Evolutionary conservation across 805 yeast genomes (phyloP).

Genomic region (Candida tallmaniae): DNA sequence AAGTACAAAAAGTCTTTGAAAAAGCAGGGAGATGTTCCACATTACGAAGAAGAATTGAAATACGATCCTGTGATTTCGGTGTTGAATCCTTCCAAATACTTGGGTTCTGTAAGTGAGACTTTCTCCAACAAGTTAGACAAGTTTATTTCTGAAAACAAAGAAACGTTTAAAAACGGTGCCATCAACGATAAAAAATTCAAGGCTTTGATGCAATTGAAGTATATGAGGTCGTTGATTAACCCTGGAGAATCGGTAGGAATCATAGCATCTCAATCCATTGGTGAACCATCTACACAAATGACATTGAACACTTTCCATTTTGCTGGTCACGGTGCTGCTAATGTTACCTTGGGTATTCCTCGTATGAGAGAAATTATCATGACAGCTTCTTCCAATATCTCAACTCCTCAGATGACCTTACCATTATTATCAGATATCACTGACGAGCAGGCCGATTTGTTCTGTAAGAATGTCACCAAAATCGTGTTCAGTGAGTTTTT

Average conservation of each 20-base stretch:
- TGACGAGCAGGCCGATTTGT: conserved; percentile 85
- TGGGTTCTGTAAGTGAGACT: conserved; percentile 90
- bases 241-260: conserved; percentile 99
- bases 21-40: conserved; percentile 60
- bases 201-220: conserved; percentile 96
- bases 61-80: conserved; percentile 87
- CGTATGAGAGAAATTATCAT: conserved; percentile 99
- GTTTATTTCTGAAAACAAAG: conserved; percentile 54
- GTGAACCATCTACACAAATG: conserved; percentile 99
- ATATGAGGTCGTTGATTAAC: conserved; percentile 89
- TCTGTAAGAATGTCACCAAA: conserved; percentile 84
- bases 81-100: conserved; percentile 81
- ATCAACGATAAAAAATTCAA: conserved; percentile 79
- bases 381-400: conserved; percentile 95
- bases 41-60: conserved; percentile 56
- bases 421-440: conserved; percentile 77
- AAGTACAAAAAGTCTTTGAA: conserved; percentile 69
- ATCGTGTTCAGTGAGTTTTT: conserved; percentile 85
- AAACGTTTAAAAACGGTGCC: conserved; percentile 48
- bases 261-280: conserved; percentile 96
- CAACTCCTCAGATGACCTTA: conserved; percentile 98
- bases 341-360: conserved; percentile 98
- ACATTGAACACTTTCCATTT: conserved; percentile 95
- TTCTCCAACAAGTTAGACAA: conserved; percentile 78
- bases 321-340: conserved; percentile 99